A percentile compares a stretch with the other conserved stretches of the same genome.
phyloP scores from a whole-genome alignment of 805 yeast species.

The Cyberlindnera xylosilytica region DNA sequence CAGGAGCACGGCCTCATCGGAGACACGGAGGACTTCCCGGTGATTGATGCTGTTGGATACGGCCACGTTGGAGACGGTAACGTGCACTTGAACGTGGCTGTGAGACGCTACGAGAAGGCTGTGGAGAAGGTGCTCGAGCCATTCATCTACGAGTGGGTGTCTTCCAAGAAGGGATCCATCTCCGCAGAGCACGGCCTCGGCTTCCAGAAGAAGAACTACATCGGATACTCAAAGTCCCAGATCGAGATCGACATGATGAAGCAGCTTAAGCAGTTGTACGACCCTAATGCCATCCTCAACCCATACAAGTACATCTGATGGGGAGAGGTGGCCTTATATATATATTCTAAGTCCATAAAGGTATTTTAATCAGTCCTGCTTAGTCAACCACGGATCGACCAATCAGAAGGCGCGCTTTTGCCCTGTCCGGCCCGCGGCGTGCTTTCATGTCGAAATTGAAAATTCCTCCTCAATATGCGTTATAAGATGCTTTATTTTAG shows the following conservation, averaged over 20 bases:
- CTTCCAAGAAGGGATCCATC: constrained; percentile 71
- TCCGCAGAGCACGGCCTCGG: constrained; percentile 98
- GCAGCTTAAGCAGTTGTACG: constrained; percentile 74
- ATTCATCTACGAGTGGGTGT: constrained; percentile 89
- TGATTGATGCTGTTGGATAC: constrained; percentile 86
- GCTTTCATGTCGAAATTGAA: too few species aligned
- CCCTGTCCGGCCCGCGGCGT: too few species aligned
- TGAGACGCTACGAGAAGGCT: constrained; percentile 72
- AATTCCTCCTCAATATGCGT: too few species aligned
- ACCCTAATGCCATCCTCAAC: constrained; percentile 88
- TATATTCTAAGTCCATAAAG: too few species aligned
- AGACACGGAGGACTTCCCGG: constrained; percentile 68
- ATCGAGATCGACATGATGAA: constrained; percentile 72
- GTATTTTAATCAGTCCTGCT: too few species aligned
- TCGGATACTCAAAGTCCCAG: constrained; percentile 78
- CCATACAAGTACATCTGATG: constrained; percentile 84
- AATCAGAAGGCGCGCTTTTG: too few species aligned
- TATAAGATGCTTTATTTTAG: too few species aligned
- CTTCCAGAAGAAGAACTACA: constrained; percentile 89
- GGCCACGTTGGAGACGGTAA: constrained; percentile 99
- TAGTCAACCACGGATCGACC: too few species aligned
- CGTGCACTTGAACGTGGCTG: constrained; percentile 89
- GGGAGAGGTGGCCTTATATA: too few species aligned
- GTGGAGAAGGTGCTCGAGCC: constrained; percentile 88
- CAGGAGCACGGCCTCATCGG: constrained; percentile 56